Evolutionary conservation across 169 alveolate species (phyloP).

Genomic region (Plasmodium knowlesi): DNA sequence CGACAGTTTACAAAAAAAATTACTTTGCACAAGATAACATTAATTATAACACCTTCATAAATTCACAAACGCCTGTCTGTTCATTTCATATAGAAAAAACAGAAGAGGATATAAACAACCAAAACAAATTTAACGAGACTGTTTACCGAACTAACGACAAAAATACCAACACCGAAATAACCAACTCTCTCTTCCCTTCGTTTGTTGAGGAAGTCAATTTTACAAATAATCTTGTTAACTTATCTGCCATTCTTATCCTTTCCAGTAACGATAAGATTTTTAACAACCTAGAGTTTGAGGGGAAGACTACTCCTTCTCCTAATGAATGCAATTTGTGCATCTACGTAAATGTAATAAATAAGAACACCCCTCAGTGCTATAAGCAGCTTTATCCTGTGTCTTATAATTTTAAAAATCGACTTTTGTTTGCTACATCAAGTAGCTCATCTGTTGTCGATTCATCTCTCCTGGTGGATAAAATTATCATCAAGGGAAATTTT

Average conservation of each 20-base stretch:
- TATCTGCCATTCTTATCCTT: constrained; percentile 57
- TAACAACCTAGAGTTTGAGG: constrained; percentile 64
- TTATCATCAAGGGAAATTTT: constrained; percentile 60
- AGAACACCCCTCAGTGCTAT: constrained; percentile 25
- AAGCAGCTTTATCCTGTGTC: constrained; percentile 36
- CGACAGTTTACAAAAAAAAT: constrained; percentile 27
- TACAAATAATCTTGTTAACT: constrained; percentile 33
- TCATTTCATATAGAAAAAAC: constrained; percentile 72
- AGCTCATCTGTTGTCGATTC: constrained; percentile 22
- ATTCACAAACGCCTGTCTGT: constrained; percentile 55
- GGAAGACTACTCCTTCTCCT: constrained; percentile 53
- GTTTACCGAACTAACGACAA: background rate
- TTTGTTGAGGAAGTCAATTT: constrained; percentile 61
- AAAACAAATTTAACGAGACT: constrained; percentile 1
- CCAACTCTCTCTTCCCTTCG: background rate
- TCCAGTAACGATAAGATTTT: constrained; percentile 49
- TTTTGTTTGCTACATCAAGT: constrained; percentile 23
- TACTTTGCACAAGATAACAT: constrained; percentile 64
- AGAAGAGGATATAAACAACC: constrained; percentile 65
- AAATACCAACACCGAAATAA: background rate
- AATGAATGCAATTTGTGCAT: constrained; percentile 54
- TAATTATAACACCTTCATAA: constrained; percentile 52
- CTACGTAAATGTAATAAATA: constrained; percentile 56
- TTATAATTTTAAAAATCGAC: constrained; percentile 62
- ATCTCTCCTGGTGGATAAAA: constrained; percentile 36